Conservation (phyloP, 2,329 filamentous ascomycete species). For the Fusarium sarcochroum region DNA sequence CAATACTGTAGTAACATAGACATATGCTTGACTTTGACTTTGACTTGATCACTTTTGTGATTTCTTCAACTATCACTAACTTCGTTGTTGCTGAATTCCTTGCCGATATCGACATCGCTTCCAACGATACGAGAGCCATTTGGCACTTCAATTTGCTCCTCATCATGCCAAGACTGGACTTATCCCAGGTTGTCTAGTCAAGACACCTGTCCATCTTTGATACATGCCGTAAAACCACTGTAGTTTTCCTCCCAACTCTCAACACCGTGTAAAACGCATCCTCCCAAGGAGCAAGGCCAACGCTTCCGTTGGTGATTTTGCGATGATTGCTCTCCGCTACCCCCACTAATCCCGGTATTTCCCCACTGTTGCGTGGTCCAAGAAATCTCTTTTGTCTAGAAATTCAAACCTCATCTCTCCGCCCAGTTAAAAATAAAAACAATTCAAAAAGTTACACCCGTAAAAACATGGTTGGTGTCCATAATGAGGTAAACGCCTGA, state of each 20-base stretch:
- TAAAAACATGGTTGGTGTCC: slow-evolving; percentile 18
- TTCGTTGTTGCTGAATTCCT: slow-evolving; percentile 7
- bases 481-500: slow-evolving; percentile 47
- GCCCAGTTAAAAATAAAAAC: slow-evolving; percentile 14
- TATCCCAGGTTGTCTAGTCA: slow-evolving; percentile 7
- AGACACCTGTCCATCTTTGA: slow-evolving; percentile 23
- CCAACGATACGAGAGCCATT: not conserved
- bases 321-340: slow-evolving; percentile 43
- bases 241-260: slow-evolving; percentile 34
- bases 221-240: slow-evolving; percentile 26
- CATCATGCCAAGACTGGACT: slow-evolving; percentile 15
- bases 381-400: slow-evolving; percentile 49
- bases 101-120: not conserved
- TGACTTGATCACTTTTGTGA: slow-evolving; percentile 9
- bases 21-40: slow-evolving; percentile 2
- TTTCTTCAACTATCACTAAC: slow-evolving; percentile 16
- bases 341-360: slow-evolving; percentile 30
- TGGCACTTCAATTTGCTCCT: slow-evolving; percentile 26
- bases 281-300: slow-evolving; percentile 22
- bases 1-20: not conserved
- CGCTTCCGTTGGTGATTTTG: slow-evolving; percentile 29
- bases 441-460: slow-evolving; percentile 31
- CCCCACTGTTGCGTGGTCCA: slow-evolving; percentile 35
- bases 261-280: slow-evolving; percentile 29
- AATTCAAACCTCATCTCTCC: slow-evolving; percentile 42